Evolutionary conservation across 176 grass and related monocot species (phyloP), one percentile per base, ranked within the genome.

Genomic region (Triticum aestivum): DNA sequence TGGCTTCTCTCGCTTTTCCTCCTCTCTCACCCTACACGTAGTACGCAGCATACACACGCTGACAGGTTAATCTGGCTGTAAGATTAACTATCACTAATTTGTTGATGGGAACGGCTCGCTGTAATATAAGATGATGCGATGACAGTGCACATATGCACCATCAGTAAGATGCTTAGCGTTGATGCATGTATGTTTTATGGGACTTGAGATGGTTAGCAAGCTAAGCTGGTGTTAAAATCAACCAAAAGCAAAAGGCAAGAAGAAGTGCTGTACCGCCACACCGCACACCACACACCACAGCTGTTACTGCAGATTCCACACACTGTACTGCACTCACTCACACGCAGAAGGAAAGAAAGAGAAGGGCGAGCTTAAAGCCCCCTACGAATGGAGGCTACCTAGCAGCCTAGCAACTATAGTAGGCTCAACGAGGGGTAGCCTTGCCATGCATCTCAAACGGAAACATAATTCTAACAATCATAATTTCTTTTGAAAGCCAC

Each of bases 271-370:
- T 79, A 86, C 85, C 78, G 63, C 70, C 77, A 82, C 61, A 66
- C 26, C 85, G 58, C 63, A 65, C 63, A 32, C 63, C 65, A 42
- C 84, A 87, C 54, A 65, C 33, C 89, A 89, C 79, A 87, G 86
- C 89, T 91, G 87, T 89, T 91, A 85, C 85, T 41, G 79, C 85
- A 92, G 69, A 94, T 86, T 90, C 84, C 85, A 86, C 93, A 89
- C 72, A 88, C 79, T 88, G 82, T 52, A 29, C 68, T 78, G 79
- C 85, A 85, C 88, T 85, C 77, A 82, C 79, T 87, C 80, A 29
- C 84, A 80, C 87, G 79, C 83, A 77, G 76, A 84, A 17, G 1
- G 49, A 54, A 54, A 64, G 18, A 79, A 39, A 85, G 20, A 38
- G 5, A 11, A 82, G 11, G 29, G 37, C 20, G 63, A 79, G 83